Base-by-base conservation (phyloP, 306 rosid species). In the Corylus americana region DNA sequence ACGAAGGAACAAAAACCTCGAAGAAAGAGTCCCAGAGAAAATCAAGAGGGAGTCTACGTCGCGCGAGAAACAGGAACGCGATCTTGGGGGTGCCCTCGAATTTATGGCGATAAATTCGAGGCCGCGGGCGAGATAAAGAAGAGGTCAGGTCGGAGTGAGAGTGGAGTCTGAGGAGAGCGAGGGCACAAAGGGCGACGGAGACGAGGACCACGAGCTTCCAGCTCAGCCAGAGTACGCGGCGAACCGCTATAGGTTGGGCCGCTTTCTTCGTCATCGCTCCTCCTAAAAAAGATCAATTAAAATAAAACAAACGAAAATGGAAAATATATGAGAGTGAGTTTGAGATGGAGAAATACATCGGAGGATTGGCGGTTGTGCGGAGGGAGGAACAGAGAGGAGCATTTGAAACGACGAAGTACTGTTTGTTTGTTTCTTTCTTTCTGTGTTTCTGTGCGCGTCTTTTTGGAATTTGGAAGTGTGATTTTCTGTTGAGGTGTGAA, bases 21-120 rank as follows among this genome's bases (percentile, higher is more conserved):
- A 95, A 91, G 89, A 95, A 95, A 55, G 83, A 53, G 25, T 69
- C 98, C 99, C 98, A 95, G 35, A 95, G 94, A 78, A 95, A 95
- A 88, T 93, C 99, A 48, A 95, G 97, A 14, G 99, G 98, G 29
- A 95, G 82, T 73, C 82, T 79, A 8, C 85, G 94, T 63, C 99
- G 98, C 58, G 83, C 90, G 83, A 95, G 97, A 72, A 93, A 95
- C 12, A 95, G 80, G 70, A 93, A 95, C 9, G 99, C 97, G 83
- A 95, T 82, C 92, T 89, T 95, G 51, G 99, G 91, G 73, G 87
- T 85, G 8, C 98, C 97, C 0, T 74, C 0, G 78, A 88, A 87
- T 73, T 35, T 44, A 12, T 51, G 69, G 66, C 78, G 77, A 57
- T 91, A 68, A 77, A 84, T 8, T 53, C 85, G 84, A 59, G 89